phyloP scores from a whole-genome alignment of 1,139 yeast species.

The Blastobotrys petasosporus region DNA sequence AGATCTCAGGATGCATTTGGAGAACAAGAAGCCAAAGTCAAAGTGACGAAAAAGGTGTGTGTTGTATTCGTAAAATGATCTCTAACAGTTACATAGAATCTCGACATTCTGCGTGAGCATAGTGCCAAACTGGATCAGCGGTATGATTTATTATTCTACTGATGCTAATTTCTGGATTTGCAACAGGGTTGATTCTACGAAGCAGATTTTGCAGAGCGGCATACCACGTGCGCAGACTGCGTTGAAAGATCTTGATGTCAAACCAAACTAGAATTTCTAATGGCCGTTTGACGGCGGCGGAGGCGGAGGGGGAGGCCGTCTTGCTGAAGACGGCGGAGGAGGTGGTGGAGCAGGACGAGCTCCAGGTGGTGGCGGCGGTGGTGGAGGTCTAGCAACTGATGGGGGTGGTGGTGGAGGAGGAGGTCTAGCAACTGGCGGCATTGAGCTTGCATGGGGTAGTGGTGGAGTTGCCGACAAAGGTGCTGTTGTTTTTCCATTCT shows the following conservation, averaged over 20 bases:
- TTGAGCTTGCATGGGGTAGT: conserved; percentile 4
- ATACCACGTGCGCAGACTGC: conserved; percentile 26
- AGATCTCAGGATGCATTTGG: conserved; percentile 25
- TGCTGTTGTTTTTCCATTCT: background rate
- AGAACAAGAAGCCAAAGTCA: conserved; percentile 21
- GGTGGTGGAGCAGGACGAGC: conserved; percentile 9
- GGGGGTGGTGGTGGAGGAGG: conserved; percentile 16
- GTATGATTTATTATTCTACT: conserved; percentile 14
- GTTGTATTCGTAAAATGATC: background rate
- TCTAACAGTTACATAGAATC: conserved; percentile 13
- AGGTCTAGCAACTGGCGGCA: conserved; percentile 12
- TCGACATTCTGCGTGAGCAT: conserved; percentile 19
- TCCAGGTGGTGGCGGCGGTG: conserved; percentile 10
- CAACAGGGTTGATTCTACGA: conserved; percentile 19
- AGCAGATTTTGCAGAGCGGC: conserved; percentile 18
- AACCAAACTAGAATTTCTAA: background rate
- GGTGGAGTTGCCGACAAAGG: conserved; percentile 5
- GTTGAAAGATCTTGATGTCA: conserved; percentile 6
- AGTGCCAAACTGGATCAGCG: conserved; percentile 20
- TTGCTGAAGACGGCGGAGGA: conserved; percentile 10
- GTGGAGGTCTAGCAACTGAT: conserved; percentile 9
- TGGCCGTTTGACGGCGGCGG: conserved; percentile 13
- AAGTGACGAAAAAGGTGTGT: conserved; percentile 20
- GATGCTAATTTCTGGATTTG: background rate
- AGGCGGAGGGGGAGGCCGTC: conserved; percentile 20